A percentile compares a stretch with the other conserved stretches of the same genome.
phyloP scores from a whole-genome alignment of 345 rosid species.

The Sonneratia caseolaris region DNA sequence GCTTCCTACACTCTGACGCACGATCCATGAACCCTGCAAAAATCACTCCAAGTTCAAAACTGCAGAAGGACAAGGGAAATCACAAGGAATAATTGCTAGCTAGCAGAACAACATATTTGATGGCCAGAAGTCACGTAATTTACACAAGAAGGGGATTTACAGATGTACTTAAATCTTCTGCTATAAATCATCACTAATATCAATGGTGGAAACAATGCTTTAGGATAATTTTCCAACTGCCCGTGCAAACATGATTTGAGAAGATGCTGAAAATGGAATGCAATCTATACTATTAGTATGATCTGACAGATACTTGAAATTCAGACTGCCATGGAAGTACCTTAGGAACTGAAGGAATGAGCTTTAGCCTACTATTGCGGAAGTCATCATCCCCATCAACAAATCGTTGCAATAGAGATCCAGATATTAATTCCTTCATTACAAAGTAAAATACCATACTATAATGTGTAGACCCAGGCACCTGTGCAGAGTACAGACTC shows the following conservation, averaged over 20 bases:
- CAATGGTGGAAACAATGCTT: not conserved
- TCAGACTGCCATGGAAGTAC: slow-evolving; percentile 19
- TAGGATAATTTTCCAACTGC: too few relatives aligned
- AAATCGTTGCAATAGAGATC: slow-evolving; percentile 87
- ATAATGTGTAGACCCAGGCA: slow-evolving; percentile 92
- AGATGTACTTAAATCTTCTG: not conserved
- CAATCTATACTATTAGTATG: not conserved
- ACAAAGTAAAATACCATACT: slow-evolving; percentile 97
- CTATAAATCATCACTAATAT: not conserved
- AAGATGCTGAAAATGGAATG: not conserved
- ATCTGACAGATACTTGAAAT: not conserved
- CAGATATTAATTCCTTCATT: slow-evolving; percentile 47
- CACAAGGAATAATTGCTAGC: not conserved
- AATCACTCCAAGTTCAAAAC: slow-evolving; percentile 7
- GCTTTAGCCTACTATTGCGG: slow-evolving; percentile 91
- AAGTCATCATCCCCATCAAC: slow-evolving; percentile 98
- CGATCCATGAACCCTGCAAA: slow-evolving; percentile 96
- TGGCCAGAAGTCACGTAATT: too few relatives aligned
- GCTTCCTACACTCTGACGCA: slow-evolving; percentile 98
- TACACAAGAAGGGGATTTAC: too few relatives aligned
- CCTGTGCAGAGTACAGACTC: slow-evolving; percentile 27
- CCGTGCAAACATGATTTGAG: not conserved
- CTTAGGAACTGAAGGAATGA: slow-evolving; percentile 93
- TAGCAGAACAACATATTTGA: not conserved
- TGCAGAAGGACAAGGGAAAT: not conserved